Evolutionary conservation across 371 early-diverging fungal species (phyloP).

Genomic region (Rhizopus delemar): DNA sequence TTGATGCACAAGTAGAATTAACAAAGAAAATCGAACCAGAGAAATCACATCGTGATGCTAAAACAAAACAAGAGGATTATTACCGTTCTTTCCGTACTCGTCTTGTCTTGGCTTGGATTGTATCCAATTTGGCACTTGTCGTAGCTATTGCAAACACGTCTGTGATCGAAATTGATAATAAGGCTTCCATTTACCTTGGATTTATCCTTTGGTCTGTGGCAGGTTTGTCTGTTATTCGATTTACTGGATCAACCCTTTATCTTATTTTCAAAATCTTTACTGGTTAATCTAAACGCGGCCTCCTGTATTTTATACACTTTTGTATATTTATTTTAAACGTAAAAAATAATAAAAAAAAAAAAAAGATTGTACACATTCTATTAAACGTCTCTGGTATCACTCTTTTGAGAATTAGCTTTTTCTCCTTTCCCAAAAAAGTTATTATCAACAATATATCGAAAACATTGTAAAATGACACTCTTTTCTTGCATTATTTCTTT

Average conservation of each 20-base stretch:
- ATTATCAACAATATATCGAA: constrained; percentile 44
- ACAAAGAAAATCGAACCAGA: constrained; percentile 46
- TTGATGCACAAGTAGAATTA: constrained; percentile 60
- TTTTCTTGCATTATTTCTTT: constrained; percentile 59
- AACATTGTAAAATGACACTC: constrained; percentile 52
- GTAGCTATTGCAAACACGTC: constrained; percentile 41
- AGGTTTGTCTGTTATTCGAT: constrained; percentile 72
- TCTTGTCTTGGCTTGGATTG: constrained; percentile 79
- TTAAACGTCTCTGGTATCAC: too few species aligned
- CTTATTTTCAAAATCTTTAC: constrained; percentile 13
- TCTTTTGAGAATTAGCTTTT: background rate
- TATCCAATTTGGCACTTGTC: constrained; percentile 75
- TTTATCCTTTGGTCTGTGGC: constrained; percentile 87
- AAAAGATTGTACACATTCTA: background rate
- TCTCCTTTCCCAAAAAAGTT: constrained; percentile 32
- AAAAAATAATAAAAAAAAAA: background rate
- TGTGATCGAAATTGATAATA: constrained; percentile 40
- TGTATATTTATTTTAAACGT: too few species aligned
- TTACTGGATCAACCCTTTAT: constrained; percentile 74
- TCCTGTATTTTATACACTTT: too few species aligned
- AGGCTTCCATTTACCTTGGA: constrained; percentile 57
- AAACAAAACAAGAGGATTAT: constrained; percentile 83
- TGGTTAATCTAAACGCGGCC: background rate
- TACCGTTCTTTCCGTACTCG: constrained; percentile 83
- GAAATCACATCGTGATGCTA: constrained; percentile 62